Evolutionary conservation across 2,329 filamentous ascomycete species (phyloP), one percentile per base, ranked within the genome.

Genomic region (Fusarium piperis): DNA sequence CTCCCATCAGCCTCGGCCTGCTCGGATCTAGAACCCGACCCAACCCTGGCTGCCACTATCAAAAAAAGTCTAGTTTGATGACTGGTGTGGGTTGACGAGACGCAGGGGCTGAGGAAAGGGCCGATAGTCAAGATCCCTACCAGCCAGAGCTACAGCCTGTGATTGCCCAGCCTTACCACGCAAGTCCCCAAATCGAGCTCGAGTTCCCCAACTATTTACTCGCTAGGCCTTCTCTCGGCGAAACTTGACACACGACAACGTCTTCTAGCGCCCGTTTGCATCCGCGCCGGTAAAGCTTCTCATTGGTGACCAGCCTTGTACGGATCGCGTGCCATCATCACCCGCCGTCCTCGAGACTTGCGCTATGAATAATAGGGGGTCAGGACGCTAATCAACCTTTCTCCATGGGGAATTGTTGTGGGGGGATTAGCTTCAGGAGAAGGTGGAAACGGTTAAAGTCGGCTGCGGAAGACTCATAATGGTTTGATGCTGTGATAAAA

Each of bases 181-280:
- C 23, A 30, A 16, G 55, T 58, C 44, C 36, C 26, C 38, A 35
- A 52, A 32, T 52, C 28, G 23, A 52, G 26, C 48, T 33, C 23
- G 4, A 28, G 16, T 56, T 30, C 36, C 36, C 55, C 48, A 36
- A 51, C 58, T 51, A 60, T 60, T 60, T 33, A 26, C 41, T 62
- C 48, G 59, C 59, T 62, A 62, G 59, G 59, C 59, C 35, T 62
- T 46, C 38, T 56, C 60, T 62, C 60, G 60, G 60, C 38, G 60
- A 57, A 18, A 62, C 28, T 57, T 41, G 60, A 62, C 51, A 48
- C 38, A 62, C 44, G 28, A 44, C 59, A 20, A 46, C 38, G n/a
- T 28, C 36, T 53, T 38, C 60, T 62, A 57, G 52, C 51, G 60
- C 38, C 38, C 38, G 51, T 35, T 38, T 33, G 30, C 51, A 20